Evolutionary conservation across 768 basidiomycete species (phyloP).

Genomic region (Xerocomellus amylosporus): DNA sequence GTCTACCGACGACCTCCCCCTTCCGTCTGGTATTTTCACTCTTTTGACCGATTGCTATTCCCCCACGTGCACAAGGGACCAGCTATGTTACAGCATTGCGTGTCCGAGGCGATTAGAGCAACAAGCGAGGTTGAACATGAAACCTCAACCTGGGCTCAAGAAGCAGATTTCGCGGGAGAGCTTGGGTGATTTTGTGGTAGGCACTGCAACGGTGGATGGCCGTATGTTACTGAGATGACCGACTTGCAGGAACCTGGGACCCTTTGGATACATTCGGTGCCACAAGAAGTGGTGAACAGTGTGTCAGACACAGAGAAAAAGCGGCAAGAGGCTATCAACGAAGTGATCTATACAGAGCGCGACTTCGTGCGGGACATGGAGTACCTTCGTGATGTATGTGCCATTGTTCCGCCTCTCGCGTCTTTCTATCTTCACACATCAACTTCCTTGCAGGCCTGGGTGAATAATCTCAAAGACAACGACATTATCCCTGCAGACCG

Average conservation of each 20-base stretch:
- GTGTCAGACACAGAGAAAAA: conserved; percentile 93
- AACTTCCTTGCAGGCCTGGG: conserved; percentile 64
- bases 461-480: conserved; percentile 74
- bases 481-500: conserved; percentile 75
- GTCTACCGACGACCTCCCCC: conserved; percentile 56
- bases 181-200: conserved; percentile 72
- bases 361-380: conserved; percentile 99
- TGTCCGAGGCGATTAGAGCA: conserved; percentile 94
- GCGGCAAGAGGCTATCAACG: conserved; percentile 97
- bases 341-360: conserved; percentile 89
- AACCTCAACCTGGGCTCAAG: conserved; percentile 84
- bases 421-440: background rate
- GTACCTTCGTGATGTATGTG: conserved; percentile 87
- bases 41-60: conserved; percentile 97
- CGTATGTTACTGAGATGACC: conserved; percentile 7
- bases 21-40: conserved; percentile 95
- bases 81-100: conserved; percentile 95
- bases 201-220: conserved; percentile 13
- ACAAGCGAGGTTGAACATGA: conserved; percentile 91
- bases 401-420: background rate
- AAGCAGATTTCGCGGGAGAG: conserved; percentile 82
- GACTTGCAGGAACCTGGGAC: conserved; percentile 68
- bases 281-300: conserved; percentile 88
- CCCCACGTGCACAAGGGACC: conserved; percentile 91
- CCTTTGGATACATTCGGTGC: conserved; percentile 95